These are phyloP conservation scores for Protea cynaroides DNA, from an alignment of 164 flowering plant species.

Conservation along the genomic window DNA sequence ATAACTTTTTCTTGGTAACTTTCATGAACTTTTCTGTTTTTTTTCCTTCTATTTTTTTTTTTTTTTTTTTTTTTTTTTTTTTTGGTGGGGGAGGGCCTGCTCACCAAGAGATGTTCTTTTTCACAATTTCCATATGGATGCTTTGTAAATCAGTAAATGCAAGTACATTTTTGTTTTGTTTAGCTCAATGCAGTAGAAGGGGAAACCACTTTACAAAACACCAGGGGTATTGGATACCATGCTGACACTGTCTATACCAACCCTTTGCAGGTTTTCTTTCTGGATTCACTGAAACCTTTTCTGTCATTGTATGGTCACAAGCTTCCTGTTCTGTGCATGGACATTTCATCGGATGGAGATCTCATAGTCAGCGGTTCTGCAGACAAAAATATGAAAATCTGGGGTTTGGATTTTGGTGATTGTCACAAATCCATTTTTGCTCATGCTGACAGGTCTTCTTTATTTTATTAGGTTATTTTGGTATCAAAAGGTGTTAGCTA, in stretches of 20 bases:
- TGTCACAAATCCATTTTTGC: conserved; percentile 97
- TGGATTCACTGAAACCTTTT: conserved; percentile 75
- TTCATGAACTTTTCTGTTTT: too few species aligned
- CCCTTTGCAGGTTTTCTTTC: conserved; percentile 59
- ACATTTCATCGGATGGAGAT: conserved; percentile 90
- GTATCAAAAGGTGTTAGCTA: neutral
- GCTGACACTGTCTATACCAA: conserved; percentile 1
- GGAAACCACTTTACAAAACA: neutral
- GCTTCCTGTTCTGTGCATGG: conserved; percentile 87
- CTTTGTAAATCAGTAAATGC: too few species aligned
- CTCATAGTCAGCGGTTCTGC: conserved; percentile 85
- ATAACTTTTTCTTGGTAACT: too few species aligned
- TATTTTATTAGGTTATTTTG: conserved; percentile 4
- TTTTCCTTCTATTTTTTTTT: too few species aligned
- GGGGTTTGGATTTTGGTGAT: conserved; percentile 99
- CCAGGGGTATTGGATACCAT: neutral
- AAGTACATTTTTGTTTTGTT: too few species aligned
- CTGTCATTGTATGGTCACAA: conserved; percentile 86
- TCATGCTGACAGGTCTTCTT: conserved; percentile 74
- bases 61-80: too few species aligned
- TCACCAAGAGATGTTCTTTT: neutral
- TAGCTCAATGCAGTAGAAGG: too few species aligned
- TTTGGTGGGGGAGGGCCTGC: neutral
- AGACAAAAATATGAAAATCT: conserved; percentile 92
- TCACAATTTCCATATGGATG: neutral